Percentiles rank a stretch among this genome's conserved stretches.
Conservation (phyloP, 2,329 filamentous ascomycete genomes). For the Botrytis porri region DNA sequence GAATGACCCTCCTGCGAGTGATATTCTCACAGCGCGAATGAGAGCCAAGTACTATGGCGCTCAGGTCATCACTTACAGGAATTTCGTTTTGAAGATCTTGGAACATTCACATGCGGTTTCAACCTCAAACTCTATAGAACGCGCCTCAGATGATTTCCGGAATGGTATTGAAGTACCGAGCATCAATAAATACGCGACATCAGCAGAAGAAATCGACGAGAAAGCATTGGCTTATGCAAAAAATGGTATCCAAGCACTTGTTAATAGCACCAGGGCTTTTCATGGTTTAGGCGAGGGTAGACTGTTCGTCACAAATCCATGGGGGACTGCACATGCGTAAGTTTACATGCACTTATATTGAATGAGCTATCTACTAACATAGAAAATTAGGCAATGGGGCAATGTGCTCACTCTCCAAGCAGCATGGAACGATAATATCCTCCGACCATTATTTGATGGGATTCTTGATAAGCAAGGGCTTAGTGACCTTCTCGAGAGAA, state of each 20-base stretch:
- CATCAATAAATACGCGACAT: slow-evolving; percentile 41
- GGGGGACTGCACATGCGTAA: slow-evolving; percentile 94
- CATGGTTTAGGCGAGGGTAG: slow-evolving; percentile 59
- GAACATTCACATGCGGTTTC: slow-evolving; percentile 36
- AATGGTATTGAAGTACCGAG: slow-evolving; percentile 36
- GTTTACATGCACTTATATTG: slow-evolving; percentile 40
- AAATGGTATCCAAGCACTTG: slow-evolving; percentile 58
- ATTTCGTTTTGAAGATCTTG: slow-evolving; percentile 61
- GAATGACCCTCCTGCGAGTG: slow-evolving; percentile 63
- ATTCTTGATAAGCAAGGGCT: slow-evolving; percentile 58
- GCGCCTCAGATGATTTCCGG: slow-evolving; percentile 29
- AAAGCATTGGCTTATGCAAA: slow-evolving; percentile 54
- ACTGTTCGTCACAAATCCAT: slow-evolving; percentile 90
- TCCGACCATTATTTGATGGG: slow-evolving; percentile 54
- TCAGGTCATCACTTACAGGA: slow-evolving; percentile 82
- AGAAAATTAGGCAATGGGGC: slow-evolving; percentile 76
- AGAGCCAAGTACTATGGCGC: slow-evolving; percentile 95
- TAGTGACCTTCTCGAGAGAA: slow-evolving; percentile 62
- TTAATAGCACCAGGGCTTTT: slow-evolving; percentile 84
- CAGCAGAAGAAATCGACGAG: slow-evolving; percentile 40
- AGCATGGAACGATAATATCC: slow-evolving; percentile 64
- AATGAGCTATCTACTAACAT: slow-evolving; percentile 29
- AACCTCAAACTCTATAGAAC: slow-evolving; percentile 20
- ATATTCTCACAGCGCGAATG: slow-evolving; percentile 80
- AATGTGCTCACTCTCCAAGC: slow-evolving; percentile 90